Evolutionary conservation across 1,284 basidiomycete genomes (phyloP).

Genomic region (Rhodotorula mucilaginosa): DNA sequence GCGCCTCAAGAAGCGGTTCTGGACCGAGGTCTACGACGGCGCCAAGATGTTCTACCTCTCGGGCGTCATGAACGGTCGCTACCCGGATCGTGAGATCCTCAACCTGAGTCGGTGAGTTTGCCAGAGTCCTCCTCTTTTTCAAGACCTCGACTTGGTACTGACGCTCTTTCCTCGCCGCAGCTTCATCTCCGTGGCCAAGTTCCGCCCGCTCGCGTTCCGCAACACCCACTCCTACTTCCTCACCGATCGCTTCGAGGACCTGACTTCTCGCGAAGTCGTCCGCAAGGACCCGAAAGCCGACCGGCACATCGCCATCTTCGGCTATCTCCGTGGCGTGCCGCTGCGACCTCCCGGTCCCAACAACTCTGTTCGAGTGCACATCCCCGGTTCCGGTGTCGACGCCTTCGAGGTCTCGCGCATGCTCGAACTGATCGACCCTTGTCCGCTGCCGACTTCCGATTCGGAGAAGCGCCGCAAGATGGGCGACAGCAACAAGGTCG

Average conservation of each 20-base stretch:
- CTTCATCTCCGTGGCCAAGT: slow-evolving; percentile 98
- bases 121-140: no score
- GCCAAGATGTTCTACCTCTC: slow-evolving; percentile 98
- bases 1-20: slow-evolving; percentile 96
- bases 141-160: background rate
- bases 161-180: slow-evolving; percentile 24
- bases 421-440: slow-evolving; percentile 81
- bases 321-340: slow-evolving; percentile 90
- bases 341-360: slow-evolving; percentile 58
- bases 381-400: slow-evolving; percentile 86
- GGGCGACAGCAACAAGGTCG: slow-evolving; percentile 90
- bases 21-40: slow-evolving; percentile 98
- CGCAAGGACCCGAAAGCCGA: slow-evolving; percentile 83
- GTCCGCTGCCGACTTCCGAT: slow-evolving; percentile 86
- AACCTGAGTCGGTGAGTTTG: slow-evolving; percentile 71
- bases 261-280: slow-evolving; percentile 82
- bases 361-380: slow-evolving; percentile 78
- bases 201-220: slow-evolving; percentile 92
- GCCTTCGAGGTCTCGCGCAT: slow-evolving; percentile 61
- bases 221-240: slow-evolving; percentile 94
- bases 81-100: slow-evolving; percentile 94
- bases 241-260: slow-evolving; percentile 92
- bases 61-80: slow-evolving; percentile 95
- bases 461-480: slow-evolving; percentile 89
- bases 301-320: slow-evolving; percentile 87